These are phyloP conservation scores for Plasmodium fragile DNA, from an alignment of 169 alveolate species.

Conservation along the genomic window DNA sequence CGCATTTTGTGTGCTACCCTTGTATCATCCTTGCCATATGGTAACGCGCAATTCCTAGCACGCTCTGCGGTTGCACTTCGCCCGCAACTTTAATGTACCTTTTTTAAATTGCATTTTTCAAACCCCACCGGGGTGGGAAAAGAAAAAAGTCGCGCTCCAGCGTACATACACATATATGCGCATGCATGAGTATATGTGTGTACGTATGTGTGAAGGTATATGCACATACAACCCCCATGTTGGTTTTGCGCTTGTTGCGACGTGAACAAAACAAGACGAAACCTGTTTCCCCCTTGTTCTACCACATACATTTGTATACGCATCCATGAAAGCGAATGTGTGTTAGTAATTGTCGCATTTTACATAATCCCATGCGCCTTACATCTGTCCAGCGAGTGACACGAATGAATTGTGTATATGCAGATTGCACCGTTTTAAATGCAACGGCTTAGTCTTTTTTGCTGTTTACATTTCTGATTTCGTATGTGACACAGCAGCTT, in stretches of 20 bases:
- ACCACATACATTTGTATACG: not conserved
- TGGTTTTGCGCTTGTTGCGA: not conserved
- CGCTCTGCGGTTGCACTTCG: not conserved
- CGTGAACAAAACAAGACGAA: not conserved
- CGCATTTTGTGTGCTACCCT: not conserved
- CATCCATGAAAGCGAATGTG: not conserved
- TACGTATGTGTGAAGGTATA: not conserved
- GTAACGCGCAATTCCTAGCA: not conserved
- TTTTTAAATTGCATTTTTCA: slow-evolving; percentile 2
- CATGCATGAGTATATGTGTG: not conserved
- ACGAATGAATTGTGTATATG: not conserved
- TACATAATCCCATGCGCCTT: not conserved
- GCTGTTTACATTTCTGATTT: not conserved
- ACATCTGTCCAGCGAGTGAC: not conserved
- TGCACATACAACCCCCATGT: not conserved
- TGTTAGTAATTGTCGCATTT: slow-evolving; percentile 6
- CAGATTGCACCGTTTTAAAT: slow-evolving; percentile 7
- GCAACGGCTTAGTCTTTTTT: not conserved
- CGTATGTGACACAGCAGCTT: not conserved
- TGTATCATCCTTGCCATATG: not conserved
- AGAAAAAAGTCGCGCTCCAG: not conserved
- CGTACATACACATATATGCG: not conserved
- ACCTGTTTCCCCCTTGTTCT: not conserved
- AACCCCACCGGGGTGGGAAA: not conserved
- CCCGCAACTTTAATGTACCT: not conserved